Base-by-base conservation (phyloP, 2,329 filamentous ascomycete genomes). In the Trichoderma sp. region DNA sequence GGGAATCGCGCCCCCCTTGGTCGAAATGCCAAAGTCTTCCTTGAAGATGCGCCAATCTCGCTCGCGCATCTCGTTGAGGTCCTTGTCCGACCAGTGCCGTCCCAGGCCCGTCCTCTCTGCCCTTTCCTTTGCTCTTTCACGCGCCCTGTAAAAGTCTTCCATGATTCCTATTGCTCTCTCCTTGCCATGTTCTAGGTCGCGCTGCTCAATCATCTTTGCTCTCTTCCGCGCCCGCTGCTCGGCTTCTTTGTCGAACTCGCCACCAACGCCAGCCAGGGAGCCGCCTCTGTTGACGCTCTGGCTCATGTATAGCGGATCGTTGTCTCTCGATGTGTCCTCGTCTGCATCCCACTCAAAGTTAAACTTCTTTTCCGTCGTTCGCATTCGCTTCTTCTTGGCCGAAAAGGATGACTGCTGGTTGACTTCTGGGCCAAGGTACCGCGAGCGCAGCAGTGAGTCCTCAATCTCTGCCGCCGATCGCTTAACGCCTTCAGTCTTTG, bases 21-120 rank as follows among this genome's bases (percentile, higher is more conserved):
- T 98, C 53, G 92, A 88, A 80, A 99, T 99, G 77, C 96, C 97
- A 84, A 97, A 98, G 82, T 99, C 95, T 81, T 98, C 96, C 83
- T 98, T 99, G 90, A 99, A 98, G 77, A 99, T 98, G 79, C 96
- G 93, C 96, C 96, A 99, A 82, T 99, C 96, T 80, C 96, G 88
- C 83, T 98, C 95, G 74, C 94, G 93, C 96, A 99, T 99, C 77
- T 97, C 93, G 15, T 93, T 90, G 74, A 98, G 85, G 74, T 87
- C 88, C 89, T 99, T 99, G 80, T 98, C 93, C 70, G 93, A 94
- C 96, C 96, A 99, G 82, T 97, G 94, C 81, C 95, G 95, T 77
- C 97, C 95, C 71, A 97, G 86, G 39, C 91, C 91, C 74, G 91
- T 93, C 74, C 92, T 88, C 73, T 87, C 86, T 12, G 90, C 90